These are phyloP conservation scores for Tephrocybe sp. DNA, from an alignment of 768 basidiomycete genomes.

Conservation along the genomic window DNA sequence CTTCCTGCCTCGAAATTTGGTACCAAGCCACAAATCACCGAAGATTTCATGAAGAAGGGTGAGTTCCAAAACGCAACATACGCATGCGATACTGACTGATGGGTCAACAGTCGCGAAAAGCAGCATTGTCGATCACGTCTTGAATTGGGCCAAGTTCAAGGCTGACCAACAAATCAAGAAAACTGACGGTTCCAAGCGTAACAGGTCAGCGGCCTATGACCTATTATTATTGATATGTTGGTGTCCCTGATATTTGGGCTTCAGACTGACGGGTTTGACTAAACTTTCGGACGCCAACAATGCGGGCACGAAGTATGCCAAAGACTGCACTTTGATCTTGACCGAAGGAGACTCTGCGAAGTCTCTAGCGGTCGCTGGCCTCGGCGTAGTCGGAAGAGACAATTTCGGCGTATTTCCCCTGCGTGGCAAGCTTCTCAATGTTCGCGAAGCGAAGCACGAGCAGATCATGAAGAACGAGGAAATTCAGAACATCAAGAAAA, in stretches of 20 bases:
- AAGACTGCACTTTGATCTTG: constrained; percentile 89
- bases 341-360: constrained; percentile 99
- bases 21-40: constrained; percentile 77
- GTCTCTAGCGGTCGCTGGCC: constrained; percentile 90
- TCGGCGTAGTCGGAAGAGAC: constrained; percentile 93
- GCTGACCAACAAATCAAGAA: constrained; percentile 96
- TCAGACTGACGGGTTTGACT: constrained; percentile 85
- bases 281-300: constrained; percentile 98
- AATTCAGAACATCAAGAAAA: constrained; percentile 96
- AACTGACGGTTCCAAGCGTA: constrained; percentile 90
- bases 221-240: no score
- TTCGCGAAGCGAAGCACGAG: constrained; percentile 94
- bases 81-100: no score
- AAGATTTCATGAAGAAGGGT: constrained; percentile 98
- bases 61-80: constrained; percentile 70
- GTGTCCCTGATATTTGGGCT: not conserved
- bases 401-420: constrained; percentile 97
- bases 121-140: constrained; percentile 86
- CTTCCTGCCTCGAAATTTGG: constrained; percentile 88
- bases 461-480: constrained; percentile 99
- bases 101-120: no score
- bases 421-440: constrained; percentile 95
- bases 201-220: constrained; percentile 69
- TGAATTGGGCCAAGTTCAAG: constrained; percentile 97
- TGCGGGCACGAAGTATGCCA: constrained; percentile 81